Base-by-base conservation (phyloP, 257 asterid species). In the Fraxinus americana region DNA sequence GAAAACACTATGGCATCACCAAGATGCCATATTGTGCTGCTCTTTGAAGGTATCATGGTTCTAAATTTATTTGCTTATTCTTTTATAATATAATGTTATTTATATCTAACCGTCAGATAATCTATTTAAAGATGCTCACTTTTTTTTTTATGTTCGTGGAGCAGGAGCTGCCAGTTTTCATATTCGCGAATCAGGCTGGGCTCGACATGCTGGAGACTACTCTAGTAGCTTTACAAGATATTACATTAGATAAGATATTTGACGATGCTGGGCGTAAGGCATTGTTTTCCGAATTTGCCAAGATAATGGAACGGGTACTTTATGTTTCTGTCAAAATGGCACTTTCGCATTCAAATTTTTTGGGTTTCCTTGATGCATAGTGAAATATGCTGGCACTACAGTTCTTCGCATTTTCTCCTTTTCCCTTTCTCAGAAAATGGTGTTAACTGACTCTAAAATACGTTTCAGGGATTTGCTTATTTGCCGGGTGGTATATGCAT, bases 191-290 rank as follows among this genome's bases (percentile, higher is more conserved):
- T 84, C 98, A 96, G 85, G 93, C 98, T 0, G 99, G 98, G 30
- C 87, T 96, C 0, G 98, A 94, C 83, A 91, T 96, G 98, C 91
- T 96, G 52, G 99, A 96, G 92, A 96, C 98, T 0, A 92, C 97
- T 43, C 85, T 96, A 59, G 96, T 94, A 59, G 91, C 98, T 23
- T 88, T 96, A 66, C 99, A 96, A 80, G 99, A 96, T 75, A 86
- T 94, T 68, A 85, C 97, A 41, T 36, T 96, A 54, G 99, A 96
- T 52, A 94, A 91, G 86, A 89, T 96, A 77, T 96, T 94, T 14
- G 94, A 94, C 5, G 99, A 96, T 7, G 67, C 90, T 0, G 98
- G 99, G 29, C 87, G 92, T 7, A 91, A 92, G 85, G 88, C 90
- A 6, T 73, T 96, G 77, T 91, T 88, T 73, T 86, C 97, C 3